phyloP scores from a whole-genome alignment of 768 basidiomycete species.

The Pisolithus marmoratus region DNA sequence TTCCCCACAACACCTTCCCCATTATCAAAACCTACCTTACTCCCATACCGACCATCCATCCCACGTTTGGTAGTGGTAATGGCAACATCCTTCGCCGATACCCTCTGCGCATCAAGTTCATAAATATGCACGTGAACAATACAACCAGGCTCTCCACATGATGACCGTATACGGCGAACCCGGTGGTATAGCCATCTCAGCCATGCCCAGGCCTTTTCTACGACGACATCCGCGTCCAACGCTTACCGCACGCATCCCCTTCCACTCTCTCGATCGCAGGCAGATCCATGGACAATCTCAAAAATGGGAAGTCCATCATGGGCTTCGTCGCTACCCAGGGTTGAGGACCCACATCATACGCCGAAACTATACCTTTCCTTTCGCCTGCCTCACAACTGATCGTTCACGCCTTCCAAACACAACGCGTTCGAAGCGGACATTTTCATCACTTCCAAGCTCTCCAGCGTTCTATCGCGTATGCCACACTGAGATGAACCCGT shows the following conservation, averaged over 20 bases:
- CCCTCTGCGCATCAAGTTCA: slow-evolving; percentile 63
- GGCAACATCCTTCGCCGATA: slow-evolving; percentile 57
- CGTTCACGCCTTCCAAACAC: slow-evolving; percentile 77
- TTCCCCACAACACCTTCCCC: neutral
- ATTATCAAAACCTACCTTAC: too few species aligned
- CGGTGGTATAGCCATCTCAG: slow-evolving; percentile 60
- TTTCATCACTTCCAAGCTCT: slow-evolving; percentile 71
- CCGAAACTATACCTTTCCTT: slow-evolving; percentile 74
- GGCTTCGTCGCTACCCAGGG: slow-evolving; percentile 91
- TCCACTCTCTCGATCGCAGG: slow-evolving; percentile 66
- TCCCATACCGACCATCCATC: slow-evolving; percentile 90
- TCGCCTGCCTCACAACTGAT: slow-evolving; percentile 85
- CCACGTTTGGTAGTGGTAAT: slow-evolving; percentile 88
- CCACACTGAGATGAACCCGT: slow-evolving; percentile 86
- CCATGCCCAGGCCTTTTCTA: slow-evolving; percentile 94
- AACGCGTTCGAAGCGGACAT: slow-evolving; percentile 79
- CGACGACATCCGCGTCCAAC: slow-evolving; percentile 68
- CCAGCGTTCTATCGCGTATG: slow-evolving; percentile 50
- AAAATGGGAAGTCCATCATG: slow-evolving; percentile 64
- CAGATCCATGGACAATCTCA: slow-evolving; percentile 62
- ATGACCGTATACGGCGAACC: slow-evolving; percentile 56
- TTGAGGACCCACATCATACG: slow-evolving; percentile 64
- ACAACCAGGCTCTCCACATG: slow-evolving; percentile 91
- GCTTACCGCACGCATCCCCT: slow-evolving; percentile 66
- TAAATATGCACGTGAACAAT: slow-evolving; percentile 69